Evolutionary conservation across 2,329 filamentous ascomycete genomes (phyloP).

Genomic region (Didymosphaeria variabile): DNA sequence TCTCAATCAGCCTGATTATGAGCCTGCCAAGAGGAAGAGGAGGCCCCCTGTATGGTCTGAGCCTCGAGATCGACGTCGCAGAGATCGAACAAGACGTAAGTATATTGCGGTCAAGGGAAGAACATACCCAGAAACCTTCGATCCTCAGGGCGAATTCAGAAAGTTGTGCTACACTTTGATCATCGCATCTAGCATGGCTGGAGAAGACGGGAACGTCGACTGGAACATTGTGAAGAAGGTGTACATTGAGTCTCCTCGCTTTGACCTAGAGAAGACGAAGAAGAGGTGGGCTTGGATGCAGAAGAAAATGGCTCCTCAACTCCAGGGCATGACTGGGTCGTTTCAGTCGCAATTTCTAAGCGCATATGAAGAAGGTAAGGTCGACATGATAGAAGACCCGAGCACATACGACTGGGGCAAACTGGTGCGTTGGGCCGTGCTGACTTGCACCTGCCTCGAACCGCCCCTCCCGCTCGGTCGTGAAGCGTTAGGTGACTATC

Average conservation of each 20-base stretch:
- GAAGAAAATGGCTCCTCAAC: constrained; percentile 50
- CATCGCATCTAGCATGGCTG: constrained; percentile 46
- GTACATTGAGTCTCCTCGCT: constrained; percentile 48
- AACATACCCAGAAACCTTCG: constrained; percentile 27
- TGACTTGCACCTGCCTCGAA: constrained; percentile 48
- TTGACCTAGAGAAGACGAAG: constrained; percentile 44
- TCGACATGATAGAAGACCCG: constrained; percentile 69
- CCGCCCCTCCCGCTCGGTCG: constrained; percentile 32
- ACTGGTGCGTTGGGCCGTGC: constrained; percentile 73
- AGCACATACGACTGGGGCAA: constrained; percentile 73
- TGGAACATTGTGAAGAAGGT: constrained; percentile 55
- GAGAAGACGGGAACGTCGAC: constrained; percentile 47
- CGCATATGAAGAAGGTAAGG: constrained; percentile 70
- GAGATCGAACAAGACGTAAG: constrained; percentile 15
- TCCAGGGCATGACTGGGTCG: constrained; percentile 66
- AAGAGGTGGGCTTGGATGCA: constrained; percentile 51
- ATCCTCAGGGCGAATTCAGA: constrained; percentile 38
- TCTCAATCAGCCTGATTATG: constrained; percentile 38
- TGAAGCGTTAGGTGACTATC: constrained; percentile 32
- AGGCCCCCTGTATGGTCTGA: constrained; percentile 20
- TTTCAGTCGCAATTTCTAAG: constrained; percentile 73
- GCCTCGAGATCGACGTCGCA: constrained; percentile 22
- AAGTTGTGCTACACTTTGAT: constrained; percentile 43
- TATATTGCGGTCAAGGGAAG: constrained; percentile 21
- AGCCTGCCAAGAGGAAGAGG: constrained; percentile 27